Base-by-base conservation (phyloP, 1,284 basidiomycete genomes). In the Erythrobasidium hasegawianum region DNA sequence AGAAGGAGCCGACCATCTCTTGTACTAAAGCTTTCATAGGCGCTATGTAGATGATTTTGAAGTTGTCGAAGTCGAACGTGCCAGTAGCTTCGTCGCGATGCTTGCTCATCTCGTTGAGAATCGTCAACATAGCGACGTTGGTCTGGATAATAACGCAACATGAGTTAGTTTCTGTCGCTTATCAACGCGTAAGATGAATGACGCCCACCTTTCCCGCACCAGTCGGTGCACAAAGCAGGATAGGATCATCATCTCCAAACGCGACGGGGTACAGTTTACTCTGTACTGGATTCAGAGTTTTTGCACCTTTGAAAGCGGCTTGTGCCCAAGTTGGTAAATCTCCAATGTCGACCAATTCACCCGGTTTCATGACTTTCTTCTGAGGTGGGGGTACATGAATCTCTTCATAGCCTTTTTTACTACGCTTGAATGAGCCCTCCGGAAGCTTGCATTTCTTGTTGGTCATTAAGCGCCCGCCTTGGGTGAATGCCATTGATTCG, bases 21-120 rank as follows among this genome's bases (percentile, higher is more conserved):
- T 96, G 93, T 0, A 97, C 93, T 64, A 97, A 84, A 1, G 93
- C 94, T 77, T 97, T 99, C 96, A 98, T 99, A 1, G 96, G 96
- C 0, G 96, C 95, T 57, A 99, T 86, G 77, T 98, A 98, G 72
- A 99, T 87, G 69, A 97, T 91, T 81, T 98, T 99, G 85, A 97
- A 97, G 0, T 88, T 81, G 72, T 89, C 87, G 38, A 93, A 83
- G 75, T 96, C 90, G 75, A 97, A 90, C n/a, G 81, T 76, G 55
- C 91, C 92, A 0, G 89, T 90, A 10, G 81, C 82, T 65, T 89
- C 87, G 74, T 96, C 86, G 18, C 90, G 86, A 76, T 88, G 86
- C 74, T 95, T 94, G 29, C 82, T 79, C 39, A 97, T 84, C 72
- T 95, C 90, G 74, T 90, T 89, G 16, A 97, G 83, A 71, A 97